Evolutionary conservation across 495 filamentous ascomycete genomes (phyloP), one percentile per base, ranked within the genome.

Genomic region (Eremomyces bilateralis): DNA sequence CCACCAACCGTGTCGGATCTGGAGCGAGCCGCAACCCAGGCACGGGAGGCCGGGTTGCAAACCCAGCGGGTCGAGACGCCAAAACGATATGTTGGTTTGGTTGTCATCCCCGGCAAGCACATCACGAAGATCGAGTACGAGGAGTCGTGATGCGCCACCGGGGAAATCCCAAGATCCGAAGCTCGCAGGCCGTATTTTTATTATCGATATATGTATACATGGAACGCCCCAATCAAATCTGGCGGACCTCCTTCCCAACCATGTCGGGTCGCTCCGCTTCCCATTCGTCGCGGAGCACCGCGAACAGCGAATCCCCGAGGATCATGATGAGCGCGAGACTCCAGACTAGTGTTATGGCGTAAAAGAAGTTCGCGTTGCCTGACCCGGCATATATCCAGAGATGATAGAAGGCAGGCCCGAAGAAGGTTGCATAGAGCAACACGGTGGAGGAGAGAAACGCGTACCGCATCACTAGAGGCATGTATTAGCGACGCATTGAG

Each of bases 331-430:
- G 61, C 0, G 81, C 88, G 2, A 97, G 56, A 46, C 80, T 88
- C 88, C 88, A 97, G 12, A 95, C 88, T 0, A 97, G 64, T 3
- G 88, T 97, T 49, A 97, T 95, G 46, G 88, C 88, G 47, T 97
- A 97, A 58, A 95, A 97, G 59, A 97, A 97, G 52, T 97, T 97
- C 27, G 88, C 88, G 48, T 97, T 97, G 20, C 90, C 88, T 21
- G 80, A 90, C 25, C 88, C 88, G 15, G 88, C 90, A 49, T 97
- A 97, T 41, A 95, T 91, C 88, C 88, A 97, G 3, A 97, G 64
- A 53, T 97, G 71, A 47, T 95, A 92, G 56, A 97, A 97, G 0
- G 84, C 82, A 0, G 88, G 88, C 0, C 88, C 88, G 0, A 97
- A 70, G 21, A 93, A 69, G 15, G 71, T 74, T 15, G 80, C 72